These are phyloP conservation scores for Colletotrichum filicis DNA, from an alignment of 2,329 filamentous ascomycete genomes.

Conservation along the genomic window DNA sequence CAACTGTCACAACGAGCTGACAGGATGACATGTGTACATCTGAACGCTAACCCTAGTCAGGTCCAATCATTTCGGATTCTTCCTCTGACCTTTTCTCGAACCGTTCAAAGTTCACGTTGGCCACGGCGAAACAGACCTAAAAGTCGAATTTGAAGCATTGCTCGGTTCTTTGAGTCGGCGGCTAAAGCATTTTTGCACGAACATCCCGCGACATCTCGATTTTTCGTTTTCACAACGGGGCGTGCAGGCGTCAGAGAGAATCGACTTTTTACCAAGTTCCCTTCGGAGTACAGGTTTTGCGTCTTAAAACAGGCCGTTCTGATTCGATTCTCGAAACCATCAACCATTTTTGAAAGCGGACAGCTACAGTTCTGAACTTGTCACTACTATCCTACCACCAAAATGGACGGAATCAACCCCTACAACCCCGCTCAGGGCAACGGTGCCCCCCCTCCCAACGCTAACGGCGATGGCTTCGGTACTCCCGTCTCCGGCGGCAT, in stretches of 20 bases:
- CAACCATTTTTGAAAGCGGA: conserved; percentile 1
- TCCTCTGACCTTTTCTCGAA: conserved; percentile 37
- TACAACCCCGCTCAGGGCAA: conserved; percentile 46
- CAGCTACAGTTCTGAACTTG: background rate
- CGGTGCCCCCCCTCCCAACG: conserved; percentile 48
- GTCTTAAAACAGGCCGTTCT: conserved; percentile 48
- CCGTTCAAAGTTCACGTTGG: conserved; percentile 44
- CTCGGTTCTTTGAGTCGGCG: conserved; percentile 34
- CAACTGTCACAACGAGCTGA: background rate
- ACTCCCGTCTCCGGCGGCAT: conserved; percentile 46
- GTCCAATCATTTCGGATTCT: conserved; percentile 33
- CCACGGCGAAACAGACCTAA: conserved; percentile 34
- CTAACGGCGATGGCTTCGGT: conserved; percentile 48
- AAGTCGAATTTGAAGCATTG: conserved; percentile 37
- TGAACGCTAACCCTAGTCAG: conserved; percentile 15
- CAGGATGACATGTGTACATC: background rate
- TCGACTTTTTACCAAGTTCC: conserved; percentile 48
- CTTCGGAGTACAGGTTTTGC: conserved; percentile 50
- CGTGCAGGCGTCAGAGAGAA: conserved; percentile 53
- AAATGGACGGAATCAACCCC: conserved; percentile 47
- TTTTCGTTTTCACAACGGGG: conserved; percentile 42
- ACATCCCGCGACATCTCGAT: conserved; percentile 29
- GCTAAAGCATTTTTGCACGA: conserved; percentile 35
- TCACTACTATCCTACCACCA: conserved; percentile 1
- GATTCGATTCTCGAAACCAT: conserved; percentile 45